These are phyloP conservation scores for Pythium utonaiense DNA, from an alignment of 352 stramenopile genomes.

Conservation along the genomic window DNA sequence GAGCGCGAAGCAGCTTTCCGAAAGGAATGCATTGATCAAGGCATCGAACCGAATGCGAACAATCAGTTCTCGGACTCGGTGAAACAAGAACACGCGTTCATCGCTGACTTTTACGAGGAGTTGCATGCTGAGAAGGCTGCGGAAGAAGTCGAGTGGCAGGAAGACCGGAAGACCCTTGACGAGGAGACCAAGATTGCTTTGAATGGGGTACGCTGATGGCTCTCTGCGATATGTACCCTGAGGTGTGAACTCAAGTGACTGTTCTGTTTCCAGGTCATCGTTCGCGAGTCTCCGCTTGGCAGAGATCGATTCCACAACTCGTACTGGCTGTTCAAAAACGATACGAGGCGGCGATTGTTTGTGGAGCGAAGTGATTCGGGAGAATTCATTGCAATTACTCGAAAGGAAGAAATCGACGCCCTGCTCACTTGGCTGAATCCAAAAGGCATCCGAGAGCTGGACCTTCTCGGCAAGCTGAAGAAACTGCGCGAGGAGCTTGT, in stretches of 20 bases:
- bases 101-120: slow-evolving; percentile 32
- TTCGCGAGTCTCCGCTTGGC: slow-evolving; percentile 65
- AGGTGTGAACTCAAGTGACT: not conserved
- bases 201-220: slow-evolving; percentile 13
- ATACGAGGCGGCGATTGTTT: slow-evolving; percentile 55
- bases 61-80: slow-evolving; percentile 36
- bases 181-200: slow-evolving; percentile 14
- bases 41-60: slow-evolving; percentile 36
- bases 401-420: slow-evolving; percentile 29
- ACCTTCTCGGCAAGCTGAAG: slow-evolving; percentile 55
- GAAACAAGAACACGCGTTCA: slow-evolving; percentile 33
- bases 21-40: slow-evolving; percentile 29
- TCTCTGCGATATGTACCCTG: not conserved
- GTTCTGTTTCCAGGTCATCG: slow-evolving; percentile 35
- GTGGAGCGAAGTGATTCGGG: slow-evolving; percentile 65
- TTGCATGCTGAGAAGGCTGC: slow-evolving; percentile 22
- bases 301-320: slow-evolving; percentile 74
- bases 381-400: slow-evolving; percentile 50
- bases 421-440: slow-evolving; percentile 73
- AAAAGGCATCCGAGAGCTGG: slow-evolving; percentile 62
- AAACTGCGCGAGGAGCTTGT: slow-evolving; percentile 34
- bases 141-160: slow-evolving; percentile 25
- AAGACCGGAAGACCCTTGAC: slow-evolving; percentile 14
- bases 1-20: slow-evolving; percentile 29
- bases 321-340: slow-evolving; percentile 77